A percentile compares a stretch with the other conserved stretches of the same genome.
Conservation (phyloP, 805 yeast species). For the Candida coquimbonensis region DNA sequence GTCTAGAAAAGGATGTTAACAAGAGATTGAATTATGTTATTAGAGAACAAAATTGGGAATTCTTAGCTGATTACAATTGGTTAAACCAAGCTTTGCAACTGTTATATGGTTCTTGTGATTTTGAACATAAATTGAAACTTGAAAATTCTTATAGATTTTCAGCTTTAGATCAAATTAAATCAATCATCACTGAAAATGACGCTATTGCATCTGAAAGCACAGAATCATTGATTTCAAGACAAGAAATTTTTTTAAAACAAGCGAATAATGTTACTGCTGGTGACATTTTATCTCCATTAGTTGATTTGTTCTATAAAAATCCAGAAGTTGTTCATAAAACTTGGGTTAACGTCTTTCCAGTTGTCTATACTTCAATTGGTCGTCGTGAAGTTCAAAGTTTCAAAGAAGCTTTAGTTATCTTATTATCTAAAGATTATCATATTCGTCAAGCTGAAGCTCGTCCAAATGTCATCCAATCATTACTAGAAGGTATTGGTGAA, state of each 20-base stretch:
- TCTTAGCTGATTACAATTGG: conserved; percentile 89
- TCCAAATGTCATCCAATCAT: conserved; percentile 80
- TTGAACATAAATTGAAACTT: conserved; percentile 39
- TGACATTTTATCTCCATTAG: conserved; percentile 62
- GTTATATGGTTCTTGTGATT: conserved; percentile 69
- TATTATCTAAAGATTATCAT: conserved; percentile 87
- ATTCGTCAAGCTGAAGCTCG: conserved; percentile 80
- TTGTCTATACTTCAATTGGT: conserved; percentile 67
- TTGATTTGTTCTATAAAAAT: conserved; percentile 77
- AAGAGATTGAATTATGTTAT: conserved; percentile 80
- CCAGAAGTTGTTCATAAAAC: conserved; percentile 72
- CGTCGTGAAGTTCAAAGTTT: conserved; percentile 78
- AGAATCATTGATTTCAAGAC: conserved; percentile 26
- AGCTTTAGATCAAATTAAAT: conserved; percentile 37
- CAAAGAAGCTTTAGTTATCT: conserved; percentile 68
- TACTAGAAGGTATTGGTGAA: conserved; percentile 75
- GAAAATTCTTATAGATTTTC: conserved; percentile 47
- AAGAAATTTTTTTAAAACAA: conserved; percentile 24
- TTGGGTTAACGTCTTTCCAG: conserved; percentile 82
- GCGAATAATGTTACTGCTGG: conserved; percentile 39
- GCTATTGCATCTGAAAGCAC: conserved; percentile 22
- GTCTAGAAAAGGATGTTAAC: conserved; percentile 69
- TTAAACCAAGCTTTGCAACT: conserved; percentile 87
- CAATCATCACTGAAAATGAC: conserved; percentile 17
- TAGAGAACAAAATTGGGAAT: conserved; percentile 98